Evolutionary conservation across 345 rosid genomes (phyloP).

Genomic region (Moricandia arvensis): DNA sequence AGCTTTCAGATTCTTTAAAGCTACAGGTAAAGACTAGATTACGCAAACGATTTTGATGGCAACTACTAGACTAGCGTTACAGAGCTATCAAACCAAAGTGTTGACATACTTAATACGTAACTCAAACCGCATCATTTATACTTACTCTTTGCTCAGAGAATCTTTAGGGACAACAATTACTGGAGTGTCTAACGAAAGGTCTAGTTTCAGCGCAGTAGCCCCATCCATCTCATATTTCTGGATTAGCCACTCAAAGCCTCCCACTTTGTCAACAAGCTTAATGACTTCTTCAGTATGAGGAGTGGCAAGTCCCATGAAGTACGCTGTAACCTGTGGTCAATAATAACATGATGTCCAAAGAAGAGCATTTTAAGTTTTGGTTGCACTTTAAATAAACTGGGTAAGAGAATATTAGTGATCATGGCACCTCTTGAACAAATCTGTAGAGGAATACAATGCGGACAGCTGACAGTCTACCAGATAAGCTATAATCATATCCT

Average conservation of each 20-base stretch:
- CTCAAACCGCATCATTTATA: slow-evolving; percentile 21
- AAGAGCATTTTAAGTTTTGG: slow-evolving; percentile 1
- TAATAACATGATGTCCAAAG: slow-evolving; percentile 21
- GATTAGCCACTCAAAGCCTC: slow-evolving; percentile 96
- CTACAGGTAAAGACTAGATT: not conserved
- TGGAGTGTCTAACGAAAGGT: slow-evolving; percentile 92
- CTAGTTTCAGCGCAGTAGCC: slow-evolving; percentile 86
- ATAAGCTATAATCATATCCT: slow-evolving; percentile 92
- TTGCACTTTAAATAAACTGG: slow-evolving; percentile 3
- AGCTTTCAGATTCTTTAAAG: slow-evolving; percentile 15
- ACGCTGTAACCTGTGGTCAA: slow-evolving; percentile 64
- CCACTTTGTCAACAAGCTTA: slow-evolving; percentile 96
- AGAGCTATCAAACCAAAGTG: slow-evolving; percentile 6
- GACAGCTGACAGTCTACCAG: slow-evolving; percentile 87
- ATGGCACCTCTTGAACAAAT: slow-evolving; percentile 90
- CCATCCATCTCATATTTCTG: slow-evolving; percentile 97
- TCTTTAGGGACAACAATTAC: slow-evolving; percentile 83
- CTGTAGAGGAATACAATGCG: slow-evolving; percentile 92
- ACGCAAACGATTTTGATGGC: slow-evolving; percentile 9
- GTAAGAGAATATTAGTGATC: slow-evolving; percentile 15
- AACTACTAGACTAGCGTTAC: slow-evolving; percentile 10
- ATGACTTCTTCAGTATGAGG: slow-evolving; percentile 95
- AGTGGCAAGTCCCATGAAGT: slow-evolving; percentile 93
- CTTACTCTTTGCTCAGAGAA: slow-evolving; percentile 89
- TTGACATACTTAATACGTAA: slow-evolving; percentile 4